These are phyloP conservation scores for Asparagopsis taxiformis DNA, from an alignment of 31 red algal species.

Conservation along the genomic window DNA sequence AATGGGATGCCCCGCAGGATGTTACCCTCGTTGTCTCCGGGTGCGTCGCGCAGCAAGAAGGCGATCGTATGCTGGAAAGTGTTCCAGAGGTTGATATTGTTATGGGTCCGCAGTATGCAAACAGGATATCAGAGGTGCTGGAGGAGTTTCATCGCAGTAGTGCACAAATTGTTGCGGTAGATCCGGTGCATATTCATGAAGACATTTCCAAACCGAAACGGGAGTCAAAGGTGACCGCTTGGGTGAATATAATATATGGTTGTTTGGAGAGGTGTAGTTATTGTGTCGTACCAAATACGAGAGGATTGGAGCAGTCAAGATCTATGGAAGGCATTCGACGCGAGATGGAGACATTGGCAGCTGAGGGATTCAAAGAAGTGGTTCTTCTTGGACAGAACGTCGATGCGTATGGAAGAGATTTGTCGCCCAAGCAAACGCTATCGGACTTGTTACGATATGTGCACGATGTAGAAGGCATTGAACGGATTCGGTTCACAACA, in stretches of 20 bases:
- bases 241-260: slow-evolving; percentile 87
- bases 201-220: slow-evolving; percentile 65
- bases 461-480: slow-evolving; percentile 71
- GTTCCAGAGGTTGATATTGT: slow-evolving; percentile 88
- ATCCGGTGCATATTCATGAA: slow-evolving; percentile 87
- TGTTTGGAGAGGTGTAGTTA: slow-evolving; percentile 76
- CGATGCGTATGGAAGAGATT: slow-evolving; percentile 81
- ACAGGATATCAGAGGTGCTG: slow-evolving; percentile 67
- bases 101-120: slow-evolving; percentile 93
- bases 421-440: slow-evolving; percentile 58
- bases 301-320: slow-evolving; percentile 84
- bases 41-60: slow-evolving; percentile 93
- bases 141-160: slow-evolving; percentile 49
- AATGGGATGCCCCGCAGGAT: slow-evolving; percentile 44
- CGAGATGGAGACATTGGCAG: slow-evolving; percentile 63
- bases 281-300: slow-evolving; percentile 67
- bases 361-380: slow-evolving; percentile 69
- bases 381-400: slow-evolving; percentile 90
- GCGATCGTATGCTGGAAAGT: slow-evolving; percentile 42
- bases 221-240: slow-evolving; percentile 62
- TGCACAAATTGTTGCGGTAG: slow-evolving; percentile 76
- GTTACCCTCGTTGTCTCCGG: slow-evolving; percentile 86
- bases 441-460: slow-evolving; percentile 73
- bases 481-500: slow-evolving; percentile 82
- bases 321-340: slow-evolving; percentile 60